phyloP scores from a whole-genome alignment of 305 asterid genomes.

The Petunia hybrid region DNA sequence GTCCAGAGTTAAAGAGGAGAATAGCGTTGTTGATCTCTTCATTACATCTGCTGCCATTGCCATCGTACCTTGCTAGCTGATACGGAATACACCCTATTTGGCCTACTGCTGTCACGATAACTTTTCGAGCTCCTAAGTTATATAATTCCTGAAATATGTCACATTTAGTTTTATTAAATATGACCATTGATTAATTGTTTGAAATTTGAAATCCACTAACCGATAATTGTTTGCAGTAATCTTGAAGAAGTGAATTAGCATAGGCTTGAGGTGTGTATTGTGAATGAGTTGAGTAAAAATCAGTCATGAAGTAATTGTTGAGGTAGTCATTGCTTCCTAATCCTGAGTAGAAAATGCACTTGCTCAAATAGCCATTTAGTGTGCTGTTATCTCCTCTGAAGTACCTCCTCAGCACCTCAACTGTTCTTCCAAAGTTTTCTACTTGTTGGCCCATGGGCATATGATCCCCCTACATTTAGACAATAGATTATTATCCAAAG shows the following conservation, averaged over 20 bases:
- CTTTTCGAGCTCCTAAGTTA: conserved; percentile 82
- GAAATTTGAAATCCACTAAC: conserved; percentile 37
- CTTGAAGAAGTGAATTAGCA: conserved; percentile 78
- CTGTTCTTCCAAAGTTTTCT: conserved; percentile 60
- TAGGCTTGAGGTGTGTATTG: conserved; percentile 67
- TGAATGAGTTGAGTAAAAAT: conserved; percentile 67
- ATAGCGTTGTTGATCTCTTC: conserved; percentile 85
- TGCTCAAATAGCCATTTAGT: conserved; percentile 63
- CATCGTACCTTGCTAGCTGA: conserved; percentile 71
- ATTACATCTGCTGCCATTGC: conserved; percentile 76
- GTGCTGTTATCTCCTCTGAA: conserved; percentile 65
- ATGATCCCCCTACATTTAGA: conserved; percentile 66
- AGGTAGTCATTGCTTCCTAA: conserved; percentile 92
- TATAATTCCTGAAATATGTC: conserved; percentile 50
- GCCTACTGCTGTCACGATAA: conserved; percentile 72
- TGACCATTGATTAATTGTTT: background rate
- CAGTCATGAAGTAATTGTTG: conserved; percentile 85
- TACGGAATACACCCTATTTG: conserved; percentile 92
- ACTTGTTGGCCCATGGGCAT: conserved; percentile 80
- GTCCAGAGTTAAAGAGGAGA: conserved; percentile 64
- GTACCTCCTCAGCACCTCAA: conserved; percentile 58
- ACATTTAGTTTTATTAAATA: background rate
- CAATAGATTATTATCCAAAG: background rate
- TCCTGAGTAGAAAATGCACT: conserved; percentile 78
- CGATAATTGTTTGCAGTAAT: conserved; percentile 65